Evolutionary conservation across 1,284 basidiomycete genomes (phyloP), one percentile per base, ranked within the genome.

Genomic region (Cryptococcus sp.): DNA sequence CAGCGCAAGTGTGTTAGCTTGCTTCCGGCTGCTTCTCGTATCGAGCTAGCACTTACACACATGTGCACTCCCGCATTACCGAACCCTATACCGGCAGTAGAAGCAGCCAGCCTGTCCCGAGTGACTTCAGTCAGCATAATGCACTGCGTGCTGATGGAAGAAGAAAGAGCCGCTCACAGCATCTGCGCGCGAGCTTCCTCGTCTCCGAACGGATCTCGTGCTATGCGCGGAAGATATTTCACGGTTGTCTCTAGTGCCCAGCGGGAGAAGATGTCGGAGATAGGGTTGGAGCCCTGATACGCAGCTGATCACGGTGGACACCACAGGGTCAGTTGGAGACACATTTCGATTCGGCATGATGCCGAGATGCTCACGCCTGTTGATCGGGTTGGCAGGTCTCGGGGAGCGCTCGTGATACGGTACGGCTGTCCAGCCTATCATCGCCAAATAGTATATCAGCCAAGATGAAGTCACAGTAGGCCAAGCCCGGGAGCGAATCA

Each of bases 281-380:
- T 91, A 5, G 94, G 94, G 78, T 98, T 98, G 66, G 90, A 89
- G 50, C 94, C 94, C 79, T 98, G 94, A 73, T 97, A 98, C 8
- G 94, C 91, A 47, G 74, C 67, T 70, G 51, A 8, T 35, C 30
- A 10, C 30, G 8, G 7, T 35, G 30, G 10, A 10, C 30, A 35
- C n/a, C n/a, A 35, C 13, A 35, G 30, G 30, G 30, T 35, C 30
- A 35, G 13, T 35, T 13, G 8, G 13, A 10, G 3, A 8, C 13
- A 8, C 30, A 35, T 13, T 35, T 35, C 7, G 30, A 25, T 3
- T 35, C 8, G 30, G 30, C 30, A 10, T 35, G 13, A 35, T 2
- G 2, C 30, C 30, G 13, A 8, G 13, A 13, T 35, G 58, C 70
- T 62, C 54, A 76, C 91, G 94, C 49, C 95, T 84, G 54, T 92